Evolutionary conservation across 2,329 filamentous ascomycete species (phyloP).

Genomic region (Trichoderma koningiopsis): DNA sequence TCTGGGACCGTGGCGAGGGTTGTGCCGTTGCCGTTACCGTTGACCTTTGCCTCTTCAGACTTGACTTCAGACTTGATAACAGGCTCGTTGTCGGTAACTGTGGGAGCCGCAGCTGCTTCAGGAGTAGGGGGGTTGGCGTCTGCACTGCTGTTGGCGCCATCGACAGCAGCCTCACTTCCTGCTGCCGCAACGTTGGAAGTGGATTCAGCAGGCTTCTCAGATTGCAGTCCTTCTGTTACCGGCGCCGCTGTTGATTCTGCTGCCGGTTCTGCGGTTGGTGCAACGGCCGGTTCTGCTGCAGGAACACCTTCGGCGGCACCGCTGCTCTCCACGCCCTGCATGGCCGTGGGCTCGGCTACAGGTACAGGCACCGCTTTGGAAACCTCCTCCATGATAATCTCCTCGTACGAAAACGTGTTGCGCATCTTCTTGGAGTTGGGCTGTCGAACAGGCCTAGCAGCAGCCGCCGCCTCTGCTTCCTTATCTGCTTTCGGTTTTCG

Average conservation of each 20-base stretch:
- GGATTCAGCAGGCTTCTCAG: background rate
- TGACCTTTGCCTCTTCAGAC: slow-evolving; percentile 27
- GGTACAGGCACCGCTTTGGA: slow-evolving; percentile 30
- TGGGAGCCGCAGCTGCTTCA: background rate
- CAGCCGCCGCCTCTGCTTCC: slow-evolving; percentile 52
- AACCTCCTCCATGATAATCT: slow-evolving; percentile 60
- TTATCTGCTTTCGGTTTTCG: slow-evolving; percentile 53
- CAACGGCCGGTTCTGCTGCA: background rate
- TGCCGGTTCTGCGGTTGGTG: background rate
- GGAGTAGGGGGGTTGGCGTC: slow-evolving; percentile 15
- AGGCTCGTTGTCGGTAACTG: slow-evolving; percentile 16
- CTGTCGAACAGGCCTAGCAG: slow-evolving; percentile 60
- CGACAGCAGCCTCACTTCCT: background rate
- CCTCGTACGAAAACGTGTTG: slow-evolving; percentile 75
- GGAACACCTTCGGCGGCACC: background rate
- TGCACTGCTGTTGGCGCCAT: background rate
- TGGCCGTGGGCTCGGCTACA: background rate
- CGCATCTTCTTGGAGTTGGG: slow-evolving; percentile 72
- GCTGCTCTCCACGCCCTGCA: slow-evolving; percentile 38
- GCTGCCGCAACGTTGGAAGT: background rate
- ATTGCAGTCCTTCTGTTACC: slow-evolving; percentile 17
- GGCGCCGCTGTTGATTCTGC: slow-evolving; percentile 17
- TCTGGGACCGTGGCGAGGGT: slow-evolving; percentile 15
- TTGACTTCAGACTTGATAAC: slow-evolving; percentile 36
- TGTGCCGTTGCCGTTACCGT: background rate